Base-by-base conservation (phyloP, 1,284 basidiomycete genomes). In the Rhodotorula glutinis region DNA sequence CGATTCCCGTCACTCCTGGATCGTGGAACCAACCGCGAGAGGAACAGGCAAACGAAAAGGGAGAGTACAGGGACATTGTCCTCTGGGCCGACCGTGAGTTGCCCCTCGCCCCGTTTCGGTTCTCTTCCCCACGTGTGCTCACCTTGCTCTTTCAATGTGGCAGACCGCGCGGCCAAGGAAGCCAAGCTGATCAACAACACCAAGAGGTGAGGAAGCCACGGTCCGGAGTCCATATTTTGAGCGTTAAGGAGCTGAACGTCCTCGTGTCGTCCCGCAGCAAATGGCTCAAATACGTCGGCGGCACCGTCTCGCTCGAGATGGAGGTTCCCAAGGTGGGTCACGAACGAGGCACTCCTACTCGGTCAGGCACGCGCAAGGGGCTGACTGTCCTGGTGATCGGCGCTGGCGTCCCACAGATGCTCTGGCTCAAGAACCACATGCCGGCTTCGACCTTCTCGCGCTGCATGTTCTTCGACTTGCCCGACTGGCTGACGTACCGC, bases 381-480 rank as follows among this genome's bases (percentile, higher is more conserved):
- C n/a, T n/a, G n/a, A n/a, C n/a, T n/a, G n/a, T n/a, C n/a, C n/a
- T n/a, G n/a, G n/a, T n/a, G n/a, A n/a, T n/a, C n/a, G n/a, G n/a
- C n/a, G n/a, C n/a, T n/a, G n/a, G n/a, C n/a, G n/a, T n/a, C n/a
- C n/a, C 0, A 25, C 97, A 98, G 80, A 89, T 94, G 17, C 86
- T 98, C 43, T 98, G 95, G 95, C 83, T 98, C 54, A 96, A 94
- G 80, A 88, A 87, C 67, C 84, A 91, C 80, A 94, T 97, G 91
- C 79, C 85, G 3, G 77, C 84, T 0, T 81, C 84, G 19, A 82
- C 82, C n/a, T 98, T 98, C 80, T 82, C 86, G 54, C 81, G 84
- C 60, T 92, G 88, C 81, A 89, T 92, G 79, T 95, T 98, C 82
- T 98, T 96, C 79, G 96, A 98, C 80, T 85, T 98, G 33, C 95